Evolutionary conservation across 805 yeast genomes (phyloP).

Genomic region (Candida sakaeoensis): DNA sequence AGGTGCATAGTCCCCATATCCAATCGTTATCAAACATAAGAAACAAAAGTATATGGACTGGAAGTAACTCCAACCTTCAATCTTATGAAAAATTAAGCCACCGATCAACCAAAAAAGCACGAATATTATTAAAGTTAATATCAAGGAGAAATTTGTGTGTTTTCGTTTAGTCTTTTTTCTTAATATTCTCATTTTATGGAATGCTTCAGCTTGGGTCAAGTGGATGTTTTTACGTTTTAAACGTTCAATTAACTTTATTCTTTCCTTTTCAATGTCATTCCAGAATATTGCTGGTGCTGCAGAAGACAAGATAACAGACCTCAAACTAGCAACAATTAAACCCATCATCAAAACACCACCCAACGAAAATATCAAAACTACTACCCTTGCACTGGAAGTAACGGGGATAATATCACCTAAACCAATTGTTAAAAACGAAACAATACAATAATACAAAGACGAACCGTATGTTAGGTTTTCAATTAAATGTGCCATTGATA

Average conservation of each 20-base stretch:
- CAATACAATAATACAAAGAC: slow-evolving; percentile 69
- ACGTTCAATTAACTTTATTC: slow-evolving; percentile 30
- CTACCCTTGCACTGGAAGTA: slow-evolving; percentile 50
- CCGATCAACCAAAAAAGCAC: slow-evolving; percentile 69
- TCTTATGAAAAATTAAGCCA: slow-evolving; percentile 53
- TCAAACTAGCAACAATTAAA: slow-evolving; percentile 64
- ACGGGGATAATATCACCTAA: slow-evolving; percentile 68
- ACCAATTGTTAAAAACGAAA: slow-evolving; percentile 76
- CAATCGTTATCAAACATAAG: slow-evolving; percentile 73
- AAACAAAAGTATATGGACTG: slow-evolving; percentile 72
- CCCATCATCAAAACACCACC: slow-evolving; percentile 74
- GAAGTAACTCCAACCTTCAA: slow-evolving; percentile 73
- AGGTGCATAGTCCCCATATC: slow-evolving; percentile 79
- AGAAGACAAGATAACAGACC: slow-evolving; percentile 59
- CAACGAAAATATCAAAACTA: slow-evolving; percentile 60
- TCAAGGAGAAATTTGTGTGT: slow-evolving; percentile 38
- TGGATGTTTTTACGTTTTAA: slow-evolving; percentile 13
- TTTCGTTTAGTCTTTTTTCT: slow-evolving; percentile 36
- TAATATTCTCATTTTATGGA: slow-evolving; percentile 52
- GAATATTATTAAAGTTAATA: slow-evolving; percentile 42
- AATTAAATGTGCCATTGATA: slow-evolving; percentile 37
- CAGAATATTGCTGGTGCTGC: slow-evolving; percentile 62
- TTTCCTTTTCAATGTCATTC: slow-evolving; percentile 54
- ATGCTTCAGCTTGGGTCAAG: slow-evolving; percentile 45
- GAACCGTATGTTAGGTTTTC: slow-evolving; percentile 48